Evolutionary conservation across 495 filamentous ascomycete genomes (phyloP), one percentile per base, ranked within the genome.

Genomic region (Neurospora tetrasperma): DNA sequence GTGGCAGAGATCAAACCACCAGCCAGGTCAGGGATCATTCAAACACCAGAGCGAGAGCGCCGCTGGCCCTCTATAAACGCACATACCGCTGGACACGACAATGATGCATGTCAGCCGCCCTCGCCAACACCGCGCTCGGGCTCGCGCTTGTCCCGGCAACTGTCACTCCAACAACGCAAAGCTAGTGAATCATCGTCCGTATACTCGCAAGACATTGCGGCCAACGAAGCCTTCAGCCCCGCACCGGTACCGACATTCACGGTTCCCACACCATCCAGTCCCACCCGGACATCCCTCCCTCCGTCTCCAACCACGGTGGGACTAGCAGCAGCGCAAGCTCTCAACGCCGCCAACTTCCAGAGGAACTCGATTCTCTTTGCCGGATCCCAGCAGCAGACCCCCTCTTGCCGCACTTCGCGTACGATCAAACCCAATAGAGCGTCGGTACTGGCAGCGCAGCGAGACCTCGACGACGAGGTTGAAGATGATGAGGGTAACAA

Each of bases 121-220:
- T 66, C 54, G 6, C 27, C 54, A 66, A 66, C 54, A 18, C 54
- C 27, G 0, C 27, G 54, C 54, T 62, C 54, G 16, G 54, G 54
- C 31, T 31, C 27, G 27, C 27, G 27, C 54, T 16, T 62, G 12
- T 62, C 54, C 27, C 54, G 54, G 11, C 54, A 62, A 14, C 8
- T 27, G 54, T 62, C 27, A 7, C 6, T 44, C 31, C 69, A 59
- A 23, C 23, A 74, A 31, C 72, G 71, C 12, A 70, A 35, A 20
- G 12, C 44, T 54, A 78, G 76, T 71, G 69, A 71, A 70, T 72
- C 78, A 8, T 79, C 76, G 0, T 80, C 77, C 1, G 40, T 79
- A 59, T 80, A 79, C 70, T 79, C 78, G 16, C 74, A 76, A 41
- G 76, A 77, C 35, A 10, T 72, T 43, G 40, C 75, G 5, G 43